Evolutionary conservation across 495 filamentous ascomycete genomes (phyloP).

Genomic region (Aspergillus biplanus): DNA sequence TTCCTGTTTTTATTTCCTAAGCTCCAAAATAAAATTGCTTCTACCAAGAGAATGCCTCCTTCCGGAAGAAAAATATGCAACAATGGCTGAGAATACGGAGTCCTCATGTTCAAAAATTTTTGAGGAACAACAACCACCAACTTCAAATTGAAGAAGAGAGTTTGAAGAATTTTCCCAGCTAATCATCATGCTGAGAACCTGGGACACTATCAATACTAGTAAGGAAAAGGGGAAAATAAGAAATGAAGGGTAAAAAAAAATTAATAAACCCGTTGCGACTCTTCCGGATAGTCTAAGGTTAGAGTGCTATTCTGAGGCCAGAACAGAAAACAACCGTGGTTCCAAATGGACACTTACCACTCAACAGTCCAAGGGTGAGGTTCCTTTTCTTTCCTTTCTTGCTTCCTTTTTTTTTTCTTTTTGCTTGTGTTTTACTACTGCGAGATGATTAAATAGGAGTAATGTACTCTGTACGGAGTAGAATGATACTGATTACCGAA

Average conservation of each 20-base stretch:
- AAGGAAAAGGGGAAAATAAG: not conserved
- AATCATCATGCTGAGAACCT: too few relatives aligned
- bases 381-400: not conserved
- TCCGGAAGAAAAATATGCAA: too few relatives aligned
- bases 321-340: conserved; percentile 13
- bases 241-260: not conserved
- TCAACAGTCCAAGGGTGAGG: not conserved
- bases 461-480: not conserved
- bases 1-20: too few relatives aligned
- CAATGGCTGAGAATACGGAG: too few relatives aligned
- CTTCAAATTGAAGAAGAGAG: too few relatives aligned
- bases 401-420: not conserved
- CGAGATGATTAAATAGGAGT: not conserved
- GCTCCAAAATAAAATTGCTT: too few relatives aligned
- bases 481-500: not conserved
- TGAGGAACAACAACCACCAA: too few relatives aligned
- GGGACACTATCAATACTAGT: too few relatives aligned
- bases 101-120: too few relatives aligned
- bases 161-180: too few relatives aligned
- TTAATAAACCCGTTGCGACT: not conserved
- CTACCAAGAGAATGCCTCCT: too few relatives aligned
- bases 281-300: not conserved
- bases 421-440: not conserved
- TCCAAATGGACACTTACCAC: not conserved
- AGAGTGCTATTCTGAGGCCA: not conserved